Conservation (phyloP, 2,329 filamentous ascomycete genomes). For the Xylariaceae sp. region DNA sequence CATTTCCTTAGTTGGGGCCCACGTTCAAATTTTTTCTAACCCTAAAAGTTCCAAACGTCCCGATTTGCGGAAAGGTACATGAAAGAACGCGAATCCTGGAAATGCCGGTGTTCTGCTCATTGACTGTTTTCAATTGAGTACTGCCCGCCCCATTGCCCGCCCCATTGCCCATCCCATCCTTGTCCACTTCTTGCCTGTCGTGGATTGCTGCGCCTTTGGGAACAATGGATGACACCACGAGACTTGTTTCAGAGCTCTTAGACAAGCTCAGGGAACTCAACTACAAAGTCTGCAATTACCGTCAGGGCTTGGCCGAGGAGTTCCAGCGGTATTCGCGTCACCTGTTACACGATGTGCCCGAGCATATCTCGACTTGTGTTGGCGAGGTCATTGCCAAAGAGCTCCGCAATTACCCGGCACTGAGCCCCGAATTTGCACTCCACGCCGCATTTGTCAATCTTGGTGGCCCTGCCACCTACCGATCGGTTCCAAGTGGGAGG, state of each 20-base stretch:
- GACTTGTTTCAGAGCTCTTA: constrained; percentile 47
- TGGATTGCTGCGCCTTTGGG: constrained; percentile 15
- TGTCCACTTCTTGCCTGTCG: constrained; percentile 1
- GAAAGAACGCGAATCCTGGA: background rate
- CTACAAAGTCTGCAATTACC: constrained; percentile 50
- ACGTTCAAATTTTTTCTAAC: background rate
- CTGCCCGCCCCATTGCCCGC: background rate
- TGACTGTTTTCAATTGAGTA: constrained; percentile 10
- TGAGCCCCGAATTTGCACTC: constrained; percentile 35
- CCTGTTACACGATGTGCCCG: constrained; percentile 43
- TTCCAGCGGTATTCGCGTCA: constrained; percentile 50
- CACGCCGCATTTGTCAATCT: constrained; percentile 16
- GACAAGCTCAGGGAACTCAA: constrained; percentile 52
- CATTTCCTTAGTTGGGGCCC: background rate
- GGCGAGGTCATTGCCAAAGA: constrained; percentile 42
- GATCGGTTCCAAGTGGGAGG: constrained; percentile 24
- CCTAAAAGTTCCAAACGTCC: background rate
- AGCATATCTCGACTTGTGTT: constrained; percentile 42
- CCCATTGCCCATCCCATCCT: background rate
- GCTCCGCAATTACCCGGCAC: constrained; percentile 40
- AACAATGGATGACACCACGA: constrained; percentile 45
- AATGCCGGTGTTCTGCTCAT: constrained; percentile 13
- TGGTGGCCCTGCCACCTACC: constrained; percentile 17
- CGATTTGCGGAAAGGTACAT: background rate
- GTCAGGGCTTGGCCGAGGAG: constrained; percentile 51